These are phyloP conservation scores for Aegilops longissima DNA, from an alignment of 176 grass and related monocot species.

Conservation along the genomic window DNA sequence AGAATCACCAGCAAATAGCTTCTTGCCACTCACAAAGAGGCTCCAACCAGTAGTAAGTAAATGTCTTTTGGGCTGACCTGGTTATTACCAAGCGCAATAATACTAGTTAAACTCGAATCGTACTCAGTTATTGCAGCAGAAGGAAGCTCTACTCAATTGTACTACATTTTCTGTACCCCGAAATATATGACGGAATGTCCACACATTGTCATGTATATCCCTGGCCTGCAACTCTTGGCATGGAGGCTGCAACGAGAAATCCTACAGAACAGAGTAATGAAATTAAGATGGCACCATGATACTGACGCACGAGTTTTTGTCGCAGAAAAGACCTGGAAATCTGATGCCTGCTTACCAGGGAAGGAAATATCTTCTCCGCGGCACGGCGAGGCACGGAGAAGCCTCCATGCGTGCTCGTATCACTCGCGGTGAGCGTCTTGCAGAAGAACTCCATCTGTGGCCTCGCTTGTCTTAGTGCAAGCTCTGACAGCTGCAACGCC, in stretches of 20 bases:
- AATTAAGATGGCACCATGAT: not conserved
- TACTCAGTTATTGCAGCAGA: not conserved
- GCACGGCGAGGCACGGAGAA: conserved; percentile 97
- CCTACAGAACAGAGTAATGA: conserved; percentile 41
- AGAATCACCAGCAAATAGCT: conserved; percentile 94
- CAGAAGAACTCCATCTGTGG: conserved; percentile 95
- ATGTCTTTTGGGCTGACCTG: conserved; percentile 97
- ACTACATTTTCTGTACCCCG: conserved; percentile 50
- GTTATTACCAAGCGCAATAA: conserved; percentile 24
- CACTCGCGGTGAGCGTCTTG: conserved; percentile 95
- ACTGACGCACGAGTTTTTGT: not conserved
- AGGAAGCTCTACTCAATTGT: not conserved
- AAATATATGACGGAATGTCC: conserved; percentile 99
- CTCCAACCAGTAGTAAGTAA: conserved; percentile 99
- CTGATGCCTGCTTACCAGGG: conserved; percentile 57
- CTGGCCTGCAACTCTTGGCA: conserved; percentile 92
- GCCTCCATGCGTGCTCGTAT: conserved; percentile 97
- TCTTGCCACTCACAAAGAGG: conserved; percentile 94
- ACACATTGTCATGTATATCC: conserved; percentile 89
- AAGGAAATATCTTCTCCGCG: conserved; percentile 94
- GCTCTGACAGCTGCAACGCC: conserved; percentile 82
- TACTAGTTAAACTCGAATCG: conserved; percentile 14
- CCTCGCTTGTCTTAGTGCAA: conserved; percentile 87
- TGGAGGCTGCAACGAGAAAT: conserved; percentile 94
- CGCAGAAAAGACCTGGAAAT: not conserved